Base-by-base conservation (phyloP, 2,329 filamentous ascomycete genomes). In the Keithomyces neogunnii region DNA sequence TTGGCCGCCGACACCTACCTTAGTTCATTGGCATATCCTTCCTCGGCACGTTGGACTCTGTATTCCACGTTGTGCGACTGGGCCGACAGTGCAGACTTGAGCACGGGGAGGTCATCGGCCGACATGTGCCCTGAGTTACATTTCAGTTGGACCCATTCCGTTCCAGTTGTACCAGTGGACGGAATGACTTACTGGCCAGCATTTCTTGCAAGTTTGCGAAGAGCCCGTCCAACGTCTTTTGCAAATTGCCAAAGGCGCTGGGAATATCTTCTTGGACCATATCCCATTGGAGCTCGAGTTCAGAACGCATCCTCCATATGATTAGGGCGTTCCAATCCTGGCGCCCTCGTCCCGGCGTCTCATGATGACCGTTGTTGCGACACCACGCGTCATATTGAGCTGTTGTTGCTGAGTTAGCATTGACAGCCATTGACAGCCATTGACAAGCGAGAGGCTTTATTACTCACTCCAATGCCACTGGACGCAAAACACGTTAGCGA, bases 371-470 rank as follows among this genome's bases (percentile, higher is more conserved):
- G 8, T 63, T 59, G 29, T 62, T 58, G 0, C 49, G 40, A 43
- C 64, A 66, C 64, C 62, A 66, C 2, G 62, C 61, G 13, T 64
- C 59, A 51, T 63, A 66, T 47, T 65, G 63, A 32, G 43, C 61
- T 64, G 39, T 42, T 42, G 11, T 28, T 19, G 11, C 39, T 6
- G 9, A n/a, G 26, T 42, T 42, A 42, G 13, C 13, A 42, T 42
- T 6, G 39, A 42, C 6, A 42, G 6, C 11, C 13, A 42, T 42
- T 6, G 39, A 42, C 6, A 42, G 6, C 11, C 6, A 10, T n/a
- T 42, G 26, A 42, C 9, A 8, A 28, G 39, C 6, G 26, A 42
- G 26, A 42, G 39, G 39, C n/a, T 28, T 42, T 28, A 19, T 19
- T 19, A 42, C 39, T n/a, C 57, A 62, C 56, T 56, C 53, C 51